phyloP scores from a whole-genome alignment of 345 rosid genomes.

The Excoecaria agallocha region DNA sequence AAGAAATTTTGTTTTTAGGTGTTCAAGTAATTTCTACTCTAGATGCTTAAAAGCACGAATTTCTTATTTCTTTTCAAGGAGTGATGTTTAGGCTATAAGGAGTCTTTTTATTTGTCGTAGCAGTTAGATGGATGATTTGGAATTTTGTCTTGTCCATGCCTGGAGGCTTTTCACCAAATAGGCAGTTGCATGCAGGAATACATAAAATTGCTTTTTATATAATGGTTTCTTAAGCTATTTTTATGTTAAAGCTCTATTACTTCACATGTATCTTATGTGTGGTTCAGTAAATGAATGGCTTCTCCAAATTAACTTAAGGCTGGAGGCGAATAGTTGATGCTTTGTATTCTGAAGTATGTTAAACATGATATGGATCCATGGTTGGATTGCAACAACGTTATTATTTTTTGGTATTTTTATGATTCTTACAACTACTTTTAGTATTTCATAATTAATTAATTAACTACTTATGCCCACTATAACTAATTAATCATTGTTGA shows the following conservation, averaged over 20 bases:
- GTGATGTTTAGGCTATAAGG: background rate
- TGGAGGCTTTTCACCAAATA: no score
- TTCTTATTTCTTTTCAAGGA: background rate
- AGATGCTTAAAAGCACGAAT: background rate
- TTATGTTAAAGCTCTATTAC: no score
- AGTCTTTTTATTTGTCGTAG: no score
- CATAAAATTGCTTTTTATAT: background rate
- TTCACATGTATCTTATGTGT: background rate
- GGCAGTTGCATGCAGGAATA: no score
- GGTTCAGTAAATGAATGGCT: background rate
- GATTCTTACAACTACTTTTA: no score
- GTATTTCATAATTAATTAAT: no score
- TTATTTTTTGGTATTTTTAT: no score
- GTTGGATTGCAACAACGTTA: no score
- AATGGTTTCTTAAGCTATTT: background rate
- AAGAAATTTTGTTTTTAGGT: background rate
- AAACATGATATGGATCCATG: background rate
- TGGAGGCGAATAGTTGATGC: background rate
- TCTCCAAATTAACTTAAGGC: background rate
- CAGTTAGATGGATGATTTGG: no score
- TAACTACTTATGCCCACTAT: no score
- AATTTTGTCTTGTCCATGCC: no score
- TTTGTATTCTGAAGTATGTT: background rate
- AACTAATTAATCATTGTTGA: no score
- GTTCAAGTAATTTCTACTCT: background rate